A percentile compares a stretch with the other conserved stretches of the same genome.
Evolutionary conservation across 176 grass and related monocot genomes (phyloP).

Genomic region (Ensete ventricosum): DNA sequence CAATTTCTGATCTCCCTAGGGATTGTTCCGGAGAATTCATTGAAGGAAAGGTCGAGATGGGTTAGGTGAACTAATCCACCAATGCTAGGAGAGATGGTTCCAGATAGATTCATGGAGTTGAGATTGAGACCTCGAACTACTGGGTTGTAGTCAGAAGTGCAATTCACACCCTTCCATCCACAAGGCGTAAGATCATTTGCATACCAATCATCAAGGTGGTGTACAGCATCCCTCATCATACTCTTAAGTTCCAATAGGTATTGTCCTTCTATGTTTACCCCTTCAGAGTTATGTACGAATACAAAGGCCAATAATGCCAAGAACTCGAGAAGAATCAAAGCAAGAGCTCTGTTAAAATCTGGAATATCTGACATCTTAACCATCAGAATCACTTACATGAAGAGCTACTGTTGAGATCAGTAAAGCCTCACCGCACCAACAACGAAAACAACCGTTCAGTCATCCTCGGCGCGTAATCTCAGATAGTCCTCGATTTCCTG

Average conservation of each 20-base stretch:
- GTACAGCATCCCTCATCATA: constrained; percentile 45
- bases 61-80: constrained; percentile 44
- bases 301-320: constrained; percentile 35
- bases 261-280: constrained; percentile 54
- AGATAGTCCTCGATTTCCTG: constrained; percentile 1
- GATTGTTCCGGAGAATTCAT: constrained; percentile 57
- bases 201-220: constrained; percentile 63
- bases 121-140: constrained; percentile 52
- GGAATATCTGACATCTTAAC: constrained; percentile 2
- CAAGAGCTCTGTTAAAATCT: background rate
- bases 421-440: background rate
- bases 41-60: constrained; percentile 67
- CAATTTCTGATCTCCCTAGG: constrained; percentile 59
- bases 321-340: constrained; percentile 21
- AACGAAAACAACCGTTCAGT: background rate
- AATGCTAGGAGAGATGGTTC: constrained; percentile 52
- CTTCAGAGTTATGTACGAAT: constrained; percentile 33
- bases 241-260: constrained; percentile 67
- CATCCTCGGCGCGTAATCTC: background rate
- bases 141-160: constrained; percentile 28
- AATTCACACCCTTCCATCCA: constrained; percentile 65
- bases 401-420: background rate
- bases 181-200: constrained; percentile 42
- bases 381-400: background rate
- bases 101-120: constrained; percentile 68